phyloP scores from a whole-genome alignment of 805 yeast genomes.

The Scheffersomyces coipomensis region DNA sequence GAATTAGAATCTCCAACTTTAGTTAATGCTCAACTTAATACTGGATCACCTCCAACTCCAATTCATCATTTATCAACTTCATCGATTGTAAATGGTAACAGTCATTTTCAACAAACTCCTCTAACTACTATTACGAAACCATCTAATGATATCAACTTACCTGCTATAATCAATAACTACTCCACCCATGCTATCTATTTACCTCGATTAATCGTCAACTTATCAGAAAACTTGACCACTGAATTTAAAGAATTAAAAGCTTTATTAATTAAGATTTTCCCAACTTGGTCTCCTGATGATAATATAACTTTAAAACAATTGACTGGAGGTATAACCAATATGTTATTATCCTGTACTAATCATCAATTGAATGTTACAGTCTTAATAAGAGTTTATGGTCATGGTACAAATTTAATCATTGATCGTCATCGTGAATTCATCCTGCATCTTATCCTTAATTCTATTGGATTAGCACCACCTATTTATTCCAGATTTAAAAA shows the following conservation, averaged over 20 bases:
- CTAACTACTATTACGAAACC: neutral
- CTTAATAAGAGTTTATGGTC: slow-evolving; percentile 70
- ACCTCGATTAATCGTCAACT: slow-evolving; percentile 41
- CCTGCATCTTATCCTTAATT: slow-evolving; percentile 61
- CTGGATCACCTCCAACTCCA: neutral
- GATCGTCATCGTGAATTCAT: slow-evolving; percentile 75
- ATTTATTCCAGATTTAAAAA: slow-evolving; percentile 67
- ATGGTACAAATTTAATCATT: slow-evolving; percentile 68
- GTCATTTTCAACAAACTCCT: neutral
- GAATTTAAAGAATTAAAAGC: slow-evolving; percentile 35
- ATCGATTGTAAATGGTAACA: neutral
- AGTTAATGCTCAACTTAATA: neutral
- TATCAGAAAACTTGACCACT: slow-evolving; percentile 32
- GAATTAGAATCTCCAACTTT: slow-evolving; percentile 15
- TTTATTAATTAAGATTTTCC: slow-evolving; percentile 44
- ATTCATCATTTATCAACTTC: neutral
- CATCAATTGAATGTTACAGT: slow-evolving; percentile 33
- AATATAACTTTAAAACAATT: slow-evolving; percentile 40
- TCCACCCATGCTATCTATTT: slow-evolving; percentile 50
- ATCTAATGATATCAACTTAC: slow-evolving; percentile 5
- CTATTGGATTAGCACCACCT: slow-evolving; percentile 64
- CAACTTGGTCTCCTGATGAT: slow-evolving; percentile 29
- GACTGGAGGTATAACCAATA: slow-evolving; percentile 66
- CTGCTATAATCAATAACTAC: slow-evolving; percentile 19
- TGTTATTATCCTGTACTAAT: slow-evolving; percentile 50